Evolutionary conservation across 1,139 yeast species (phyloP), one percentile per base, ranked within the genome.

Genomic region (Candida sanyaensis): DNA sequence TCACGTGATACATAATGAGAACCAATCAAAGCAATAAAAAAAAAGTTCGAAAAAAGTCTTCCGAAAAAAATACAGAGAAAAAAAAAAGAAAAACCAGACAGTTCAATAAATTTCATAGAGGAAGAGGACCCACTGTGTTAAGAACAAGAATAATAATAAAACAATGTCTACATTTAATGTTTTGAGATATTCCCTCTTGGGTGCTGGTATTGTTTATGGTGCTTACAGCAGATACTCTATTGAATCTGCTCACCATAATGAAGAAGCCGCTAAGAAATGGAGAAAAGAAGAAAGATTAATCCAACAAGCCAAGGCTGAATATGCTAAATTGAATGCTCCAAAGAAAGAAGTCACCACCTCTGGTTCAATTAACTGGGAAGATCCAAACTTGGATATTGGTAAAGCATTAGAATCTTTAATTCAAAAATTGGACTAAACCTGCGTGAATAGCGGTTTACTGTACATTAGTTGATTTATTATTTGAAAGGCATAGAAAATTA

Each of bases 181-280:
- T 64, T 82, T 91, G 66, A 90, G 98, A 84, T 93, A 95, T 85
- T 78, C 96, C 60, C 87, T 95, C 51, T 81, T 93, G 59, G 96
- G 91, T 52, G 83, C 91, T 60, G 99, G 99, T 71, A 76, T 92
- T 55, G 79, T 83, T 53, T 90, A 89, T 74, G 99, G 99, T 59
- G 89, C 92, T 59, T 79, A 81, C 71, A 96, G 90, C 78, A 88
- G 95, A 74, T 75, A 80, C 63, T 72, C 80, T 49, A 79, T 91
- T 62, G 84, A 85, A 61, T 65, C 80, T 33, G 76, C 77, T 48
- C 91, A 86, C 53, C 74, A 70, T 46, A 77, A 79, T 64, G 75
- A 80, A 64, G 79, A 77, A 50, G 87, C 83, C 59, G 77, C 78
- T 49, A 74, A 71, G 44, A 83, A 81, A 54, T 88, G 77, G 71